Evolutionary conservation across 257 asterid genomes (phyloP), one percentile per base, ranked within the genome.

Genomic region (Petunia axillaris): DNA sequence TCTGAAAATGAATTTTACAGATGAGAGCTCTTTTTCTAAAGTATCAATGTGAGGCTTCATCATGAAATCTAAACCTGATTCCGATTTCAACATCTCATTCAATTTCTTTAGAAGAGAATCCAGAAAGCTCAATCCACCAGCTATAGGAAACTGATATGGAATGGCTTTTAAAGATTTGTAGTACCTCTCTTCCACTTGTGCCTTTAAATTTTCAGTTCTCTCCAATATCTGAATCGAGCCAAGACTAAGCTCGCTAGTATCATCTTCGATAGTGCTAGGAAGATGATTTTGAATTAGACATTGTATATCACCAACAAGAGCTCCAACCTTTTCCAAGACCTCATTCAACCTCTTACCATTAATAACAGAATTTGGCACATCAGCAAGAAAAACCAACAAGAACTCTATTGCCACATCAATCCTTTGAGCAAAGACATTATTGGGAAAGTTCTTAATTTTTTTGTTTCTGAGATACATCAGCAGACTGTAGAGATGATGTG

Each of bases 101-200:
- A 78, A 4, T 43, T 63, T 39, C n/a, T 50, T 40, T n/a, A 44
- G 6, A 46, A 44, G 57, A 62, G 16, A 58, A 60, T 78, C 81
- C 8, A 78, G 39, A 64, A 60, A 43, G 38, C 53, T 54, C 76
- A 63, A 78, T 16, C 52, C 62, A 36, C 44, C 52, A 40, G 14
- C 3, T 0, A 4, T 16, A 44, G 67, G 53, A 55, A 53, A 55
- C 6, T 76, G 50, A 7, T n/a, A 53, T 2, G 50, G 52, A 5
- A n/a, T 65, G 35, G 40, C 39, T 65, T 65, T 15, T 2, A 65
- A 65, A 36, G 36, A 40, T 65, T 1, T 40, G 74, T 65, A 65
- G 52, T 9, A 39, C 36, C 14, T 16, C 35, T 64, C 25, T 25
- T 25, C 25, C 25, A 25, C 25, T 25, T 25, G 25, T 25, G 25